Evolutionary conservation across 208 protist species (phyloP).

Genomic region (Phytomonas francai): DNA sequence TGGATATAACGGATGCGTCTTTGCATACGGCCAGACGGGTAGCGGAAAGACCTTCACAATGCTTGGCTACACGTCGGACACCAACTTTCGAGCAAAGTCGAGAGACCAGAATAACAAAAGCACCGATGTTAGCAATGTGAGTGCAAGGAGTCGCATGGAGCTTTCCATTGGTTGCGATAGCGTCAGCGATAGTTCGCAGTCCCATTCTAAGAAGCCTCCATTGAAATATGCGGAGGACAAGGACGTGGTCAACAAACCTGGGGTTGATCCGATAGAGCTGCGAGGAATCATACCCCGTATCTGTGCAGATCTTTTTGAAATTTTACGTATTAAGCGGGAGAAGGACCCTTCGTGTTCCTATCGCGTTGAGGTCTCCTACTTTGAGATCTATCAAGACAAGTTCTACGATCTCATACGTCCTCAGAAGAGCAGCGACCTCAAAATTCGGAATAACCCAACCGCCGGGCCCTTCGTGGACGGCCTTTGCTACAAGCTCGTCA

Average conservation of each 20-base stretch:
- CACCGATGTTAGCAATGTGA: constrained; percentile 13
- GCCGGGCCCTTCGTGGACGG: constrained; percentile 76
- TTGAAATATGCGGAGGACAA: constrained; percentile 6
- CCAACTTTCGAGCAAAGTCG: not conserved
- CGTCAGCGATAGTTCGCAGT: not conserved
- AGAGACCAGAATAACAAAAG: constrained; percentile 10
- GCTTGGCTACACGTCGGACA: constrained; percentile 57
- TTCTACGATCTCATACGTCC: constrained; percentile 70
- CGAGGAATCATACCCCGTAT: constrained; percentile 82
- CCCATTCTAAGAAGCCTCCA: not conserved
- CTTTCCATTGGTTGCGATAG: not conserved
- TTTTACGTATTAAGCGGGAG: constrained; percentile 37
- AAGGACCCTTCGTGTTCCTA: constrained; percentile 62
- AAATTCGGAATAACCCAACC: constrained; percentile 57
- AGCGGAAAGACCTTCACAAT: constrained; percentile 93
- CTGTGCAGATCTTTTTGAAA: constrained; percentile 51
- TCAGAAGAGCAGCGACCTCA: constrained; percentile 38
- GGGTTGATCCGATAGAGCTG: constrained; percentile 48
- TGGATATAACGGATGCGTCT: constrained; percentile 85
- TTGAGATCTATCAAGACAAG: constrained; percentile 91
- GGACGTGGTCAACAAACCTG: constrained; percentile 35
- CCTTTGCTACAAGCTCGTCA: constrained; percentile 38
- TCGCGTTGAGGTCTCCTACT: constrained; percentile 68
- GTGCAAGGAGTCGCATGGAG: not conserved
- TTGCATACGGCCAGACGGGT: constrained; percentile 88